phyloP scores from a whole-genome alignment of 768 basidiomycete genomes.

The Boletus patriciae region DNA sequence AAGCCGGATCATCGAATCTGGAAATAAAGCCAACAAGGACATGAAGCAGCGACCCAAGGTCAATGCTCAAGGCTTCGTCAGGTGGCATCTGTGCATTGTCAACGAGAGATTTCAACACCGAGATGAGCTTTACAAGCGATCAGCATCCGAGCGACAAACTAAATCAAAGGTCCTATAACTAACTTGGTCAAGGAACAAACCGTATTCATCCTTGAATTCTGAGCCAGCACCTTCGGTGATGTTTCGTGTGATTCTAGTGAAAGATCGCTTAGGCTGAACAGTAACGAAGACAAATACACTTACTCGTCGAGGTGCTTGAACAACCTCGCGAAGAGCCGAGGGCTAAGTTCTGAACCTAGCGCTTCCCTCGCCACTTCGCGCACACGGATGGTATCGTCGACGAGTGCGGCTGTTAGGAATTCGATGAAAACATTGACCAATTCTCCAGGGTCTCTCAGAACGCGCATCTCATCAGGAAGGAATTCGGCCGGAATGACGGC shows the following conservation, averaged over 20 bases:
- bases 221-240: conserved; percentile 49
- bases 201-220: conserved; percentile 39
- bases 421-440: conserved; percentile 66
- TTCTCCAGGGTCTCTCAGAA: conserved; percentile 54
- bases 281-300: conserved; percentile 25
- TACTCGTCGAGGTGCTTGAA: conserved; percentile 76
- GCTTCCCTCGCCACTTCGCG: conserved; percentile 83
- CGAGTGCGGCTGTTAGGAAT: conserved; percentile 66
- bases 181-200: conserved; percentile 75
- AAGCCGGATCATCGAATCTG: conserved; percentile 52
- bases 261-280: neutral
- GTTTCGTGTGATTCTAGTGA: conserved; percentile 48
- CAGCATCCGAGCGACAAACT: conserved; percentile 4
- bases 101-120: conserved; percentile 74
- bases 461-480: conserved; percentile 74
- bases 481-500: conserved; percentile 53
- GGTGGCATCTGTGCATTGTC: conserved; percentile 62
- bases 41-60: conserved; percentile 59
- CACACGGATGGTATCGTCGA: conserved; percentile 60
- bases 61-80: conserved; percentile 62
- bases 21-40: conserved; percentile 65
- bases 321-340: conserved; percentile 63
- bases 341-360: conserved; percentile 74
- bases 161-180: conserved; percentile 5
- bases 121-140: conserved; percentile 54